Evolutionary conservation across 2,329 filamentous ascomycete genomes (phyloP), one percentile per base, ranked within the genome.

Genomic region (Colletotrichum graminicola): DNA sequence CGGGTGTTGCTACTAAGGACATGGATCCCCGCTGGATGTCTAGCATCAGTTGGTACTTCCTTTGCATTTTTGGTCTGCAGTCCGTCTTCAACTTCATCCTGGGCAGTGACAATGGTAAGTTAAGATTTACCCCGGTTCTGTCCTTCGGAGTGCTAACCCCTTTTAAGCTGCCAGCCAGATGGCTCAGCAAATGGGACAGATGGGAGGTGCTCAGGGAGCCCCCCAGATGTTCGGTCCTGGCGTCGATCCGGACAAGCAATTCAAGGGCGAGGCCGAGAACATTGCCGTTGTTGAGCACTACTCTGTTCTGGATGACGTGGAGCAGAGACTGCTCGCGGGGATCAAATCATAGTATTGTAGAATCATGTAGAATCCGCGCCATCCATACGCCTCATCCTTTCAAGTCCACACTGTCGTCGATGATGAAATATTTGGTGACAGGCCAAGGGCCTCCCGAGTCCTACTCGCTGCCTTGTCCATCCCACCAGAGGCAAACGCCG

Each of bases 21-120:
- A 91, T 99, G 84, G 97, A 99, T 79, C 96, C 97, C 14, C 90
- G 95, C 82, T 99, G 96, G 96, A 97, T 99, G 83, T 98, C 95
- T 0, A 97, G 94, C 82, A 91, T 99, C 81, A 97, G 94, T 72
- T 99, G 96, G 95, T 99, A 99, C 85, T 98, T 99, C 80, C 85
- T 99, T 75, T 98, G 97, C 78, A 91, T 99, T 74, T 98, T 99
- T 80, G 96, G 97, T 57, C 86, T 99, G 69, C 95, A 98, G 81
- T 94, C 95, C 66, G 95, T 99, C 69, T 99, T 99, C 81, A 97
- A 96, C 79, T 98, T 98, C 81, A 91, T 99, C 61, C 88, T 99
- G 18, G 96, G 96, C 11, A 97, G 93, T 80, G 97, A 99, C 78
- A 98, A 98, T 81, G 91, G 95, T 98, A 86, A 81, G 91, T 84